A percentile compares a stretch with the other conserved stretches of the same genome.
Conservation (phyloP, 352 stramenopile genomes). For the Pilasporangium apinafurcum region DNA sequence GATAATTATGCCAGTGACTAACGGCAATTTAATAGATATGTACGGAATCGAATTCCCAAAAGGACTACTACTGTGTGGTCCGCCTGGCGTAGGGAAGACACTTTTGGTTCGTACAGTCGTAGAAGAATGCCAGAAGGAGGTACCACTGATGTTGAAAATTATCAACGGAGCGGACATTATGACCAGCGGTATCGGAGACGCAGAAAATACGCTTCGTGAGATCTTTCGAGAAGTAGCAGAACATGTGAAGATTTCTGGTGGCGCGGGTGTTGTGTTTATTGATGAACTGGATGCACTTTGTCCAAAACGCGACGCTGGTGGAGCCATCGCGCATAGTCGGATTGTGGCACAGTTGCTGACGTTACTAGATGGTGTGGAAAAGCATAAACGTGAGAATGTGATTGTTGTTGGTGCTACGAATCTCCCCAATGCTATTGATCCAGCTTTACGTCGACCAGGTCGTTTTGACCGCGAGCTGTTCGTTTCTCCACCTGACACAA, state of each 20-base stretch:
- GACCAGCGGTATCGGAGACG: slow-evolving; percentile 62
- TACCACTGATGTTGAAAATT: slow-evolving; percentile 47
- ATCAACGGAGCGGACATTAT: slow-evolving; percentile 84
- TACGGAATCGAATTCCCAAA: slow-evolving; percentile 60
- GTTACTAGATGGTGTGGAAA: slow-evolving; percentile 91
- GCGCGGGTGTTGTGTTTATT: slow-evolving; percentile 89
- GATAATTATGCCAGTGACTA: slow-evolving; percentile 52
- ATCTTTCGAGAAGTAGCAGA: slow-evolving; percentile 43
- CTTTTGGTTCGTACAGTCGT: slow-evolving; percentile 68
- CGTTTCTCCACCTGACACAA: slow-evolving; percentile 32
- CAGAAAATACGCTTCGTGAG: slow-evolving; percentile 47
- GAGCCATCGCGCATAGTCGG: slow-evolving; percentile 41
- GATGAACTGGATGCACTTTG: slow-evolving; percentile 96
- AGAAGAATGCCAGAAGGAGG: slow-evolving; percentile 36
- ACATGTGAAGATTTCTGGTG: slow-evolving; percentile 16
- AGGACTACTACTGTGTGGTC: slow-evolving; percentile 63
- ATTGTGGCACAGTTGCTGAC: slow-evolving; percentile 95
- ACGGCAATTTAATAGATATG: slow-evolving; percentile 17
- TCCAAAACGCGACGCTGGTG: slow-evolving; percentile 79
- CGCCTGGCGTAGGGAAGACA: slow-evolving; percentile 78
- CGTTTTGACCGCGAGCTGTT: slow-evolving; percentile 82
- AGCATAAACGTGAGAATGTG: slow-evolving; percentile 68
- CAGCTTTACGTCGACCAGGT: slow-evolving; percentile 64
- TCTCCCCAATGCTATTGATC: slow-evolving; percentile 89
- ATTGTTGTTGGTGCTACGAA: slow-evolving; percentile 94